A percentile compares a stretch with the other conserved stretches of the same genome.
Evolutionary conservation across 306 rosid species (phyloP).

Genomic region (Castanea crenata): DNA sequence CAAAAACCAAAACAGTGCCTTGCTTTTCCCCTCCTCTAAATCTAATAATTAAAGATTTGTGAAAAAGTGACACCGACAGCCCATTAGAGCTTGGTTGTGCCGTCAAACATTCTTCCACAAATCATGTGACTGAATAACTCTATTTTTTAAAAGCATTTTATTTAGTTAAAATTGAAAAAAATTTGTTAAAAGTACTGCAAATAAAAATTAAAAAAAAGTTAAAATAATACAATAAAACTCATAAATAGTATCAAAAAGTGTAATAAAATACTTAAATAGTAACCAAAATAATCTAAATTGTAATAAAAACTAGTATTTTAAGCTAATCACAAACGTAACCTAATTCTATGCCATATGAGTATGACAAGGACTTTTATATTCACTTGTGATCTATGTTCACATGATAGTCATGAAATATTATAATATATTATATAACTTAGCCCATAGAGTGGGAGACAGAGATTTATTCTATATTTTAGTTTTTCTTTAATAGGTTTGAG

Average conservation of each 20-base stretch:
- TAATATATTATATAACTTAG: too few relatives aligned
- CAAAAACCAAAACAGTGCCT: not conserved
- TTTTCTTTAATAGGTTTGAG: too few relatives aligned
- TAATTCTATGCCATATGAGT: too few relatives aligned
- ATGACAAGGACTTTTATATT: too few relatives aligned
- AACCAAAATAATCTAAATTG: too few relatives aligned
- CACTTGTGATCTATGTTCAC: too few relatives aligned
- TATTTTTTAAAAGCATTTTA: fast-evolving
- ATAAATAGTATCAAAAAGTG: fast-evolving
- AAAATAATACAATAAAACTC: fast-evolving
- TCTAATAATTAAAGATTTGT: not conserved
- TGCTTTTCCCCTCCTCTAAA: not conserved
- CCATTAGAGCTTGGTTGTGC: not conserved
- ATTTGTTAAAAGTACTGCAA: fast-evolving
- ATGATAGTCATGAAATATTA: too few relatives aligned
- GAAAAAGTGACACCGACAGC: not conserved
- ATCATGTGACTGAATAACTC: not conserved
- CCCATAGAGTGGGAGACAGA: too few relatives aligned
- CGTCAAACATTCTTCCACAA: not conserved
- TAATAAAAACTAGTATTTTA: too few relatives aligned
- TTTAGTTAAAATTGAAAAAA: fast-evolving
- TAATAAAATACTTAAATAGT: fast-evolving
- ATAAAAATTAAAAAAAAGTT: fast-evolving
- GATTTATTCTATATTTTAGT: too few relatives aligned
- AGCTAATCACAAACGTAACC: too few relatives aligned